Percentiles rank a stretch among this genome's conserved stretches.
Evolutionary conservation across 2,329 filamentous ascomycete species (phyloP).

Genomic region (Talaromyces sp.): DNA sequence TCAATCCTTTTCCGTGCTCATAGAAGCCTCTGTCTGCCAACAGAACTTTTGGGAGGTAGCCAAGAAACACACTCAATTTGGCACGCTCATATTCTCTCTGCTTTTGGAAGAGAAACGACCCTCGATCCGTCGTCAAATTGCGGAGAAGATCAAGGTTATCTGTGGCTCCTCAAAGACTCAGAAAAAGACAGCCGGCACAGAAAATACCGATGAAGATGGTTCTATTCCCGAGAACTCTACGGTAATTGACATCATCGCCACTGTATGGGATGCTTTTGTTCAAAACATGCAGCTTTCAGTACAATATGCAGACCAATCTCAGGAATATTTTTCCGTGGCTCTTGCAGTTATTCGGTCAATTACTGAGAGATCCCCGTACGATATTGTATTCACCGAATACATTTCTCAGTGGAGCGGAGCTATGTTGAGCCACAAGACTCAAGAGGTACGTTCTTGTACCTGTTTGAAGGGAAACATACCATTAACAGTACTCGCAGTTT

Average conservation of each 20-base stretch:
- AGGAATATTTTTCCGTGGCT: conserved; percentile 44
- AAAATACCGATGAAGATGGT: conserved; percentile 14
- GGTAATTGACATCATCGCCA: conserved; percentile 37
- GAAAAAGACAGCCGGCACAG: conserved; percentile 22
- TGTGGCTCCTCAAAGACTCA: conserved; percentile 27
- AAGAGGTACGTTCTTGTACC: conserved; percentile 30
- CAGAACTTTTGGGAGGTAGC: conserved; percentile 42
- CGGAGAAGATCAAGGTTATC: conserved; percentile 34
- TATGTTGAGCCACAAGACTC: conserved; percentile 38
- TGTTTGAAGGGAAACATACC: background rate
- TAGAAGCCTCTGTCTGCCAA: conserved; percentile 47
- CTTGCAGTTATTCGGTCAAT: conserved; percentile 39
- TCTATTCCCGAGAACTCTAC: conserved; percentile 21
- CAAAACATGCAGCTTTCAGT: conserved; percentile 36
- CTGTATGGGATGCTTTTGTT: conserved; percentile 42
- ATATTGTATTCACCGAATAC: conserved; percentile 35
- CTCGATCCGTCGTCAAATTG: conserved; percentile 32
- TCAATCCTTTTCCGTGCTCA: conserved; percentile 42
- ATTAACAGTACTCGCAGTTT: conserved; percentile 30
- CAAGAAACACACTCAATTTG: conserved; percentile 32
- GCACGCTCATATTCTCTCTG: conserved; percentile 35
- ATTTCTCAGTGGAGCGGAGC: conserved; percentile 39
- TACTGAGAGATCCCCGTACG: conserved; percentile 31
- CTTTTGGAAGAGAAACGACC: conserved; percentile 41
- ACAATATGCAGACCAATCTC: conserved; percentile 31